Conservation (phyloP, 768 basidiomycete species). For the Leccinum pellstonianum region DNA sequence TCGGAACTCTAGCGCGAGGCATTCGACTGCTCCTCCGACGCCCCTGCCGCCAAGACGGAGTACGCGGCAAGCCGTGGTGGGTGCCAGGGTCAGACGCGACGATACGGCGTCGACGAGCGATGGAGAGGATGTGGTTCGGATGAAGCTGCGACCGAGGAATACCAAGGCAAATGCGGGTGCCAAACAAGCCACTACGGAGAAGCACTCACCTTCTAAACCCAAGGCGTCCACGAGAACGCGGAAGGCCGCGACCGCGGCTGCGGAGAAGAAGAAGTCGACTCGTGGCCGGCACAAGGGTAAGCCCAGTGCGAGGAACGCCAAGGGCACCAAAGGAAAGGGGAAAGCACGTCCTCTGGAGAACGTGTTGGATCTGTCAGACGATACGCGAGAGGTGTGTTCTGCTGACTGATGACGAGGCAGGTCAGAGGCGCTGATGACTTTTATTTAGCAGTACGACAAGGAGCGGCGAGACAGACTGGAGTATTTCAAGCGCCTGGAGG, state of each 20-base stretch:
- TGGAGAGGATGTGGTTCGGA: conserved; percentile 12
- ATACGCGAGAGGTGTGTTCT: conserved; percentile 30
- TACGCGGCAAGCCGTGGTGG: conserved; percentile 25
- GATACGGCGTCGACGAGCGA: conserved; percentile 5
- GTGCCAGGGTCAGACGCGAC: conserved; percentile 12
- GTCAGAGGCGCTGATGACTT: background rate
- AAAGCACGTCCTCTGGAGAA: conserved; percentile 24
- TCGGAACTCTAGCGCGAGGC: conserved; percentile 3
- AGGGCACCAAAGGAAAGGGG: conserved; percentile 29
- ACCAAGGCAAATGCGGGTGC: conserved; percentile 7
- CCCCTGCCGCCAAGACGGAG: conserved; percentile 27
- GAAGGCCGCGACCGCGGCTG: background rate
- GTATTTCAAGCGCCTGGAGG: conserved; percentile 52
- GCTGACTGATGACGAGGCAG: background rate
- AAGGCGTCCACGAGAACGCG: conserved; percentile 10
- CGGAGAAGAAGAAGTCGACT: conserved; percentile 6
- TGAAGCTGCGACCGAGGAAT: conserved; percentile 21
- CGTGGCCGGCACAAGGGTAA: conserved; percentile 26
- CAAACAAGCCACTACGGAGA: conserved; percentile 4
- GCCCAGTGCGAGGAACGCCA: conserved; percentile 13
- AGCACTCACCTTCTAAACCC: conserved; percentile 14
- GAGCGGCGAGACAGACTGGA: conserved; percentile 52
- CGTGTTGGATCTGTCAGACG: conserved; percentile 31
- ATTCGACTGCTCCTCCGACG: conserved; percentile 16
- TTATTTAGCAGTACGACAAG: conserved; percentile 38